Evolutionary conservation across 139 green algal species (phyloP).

Genomic region (Picochlorum sp.): DNA sequence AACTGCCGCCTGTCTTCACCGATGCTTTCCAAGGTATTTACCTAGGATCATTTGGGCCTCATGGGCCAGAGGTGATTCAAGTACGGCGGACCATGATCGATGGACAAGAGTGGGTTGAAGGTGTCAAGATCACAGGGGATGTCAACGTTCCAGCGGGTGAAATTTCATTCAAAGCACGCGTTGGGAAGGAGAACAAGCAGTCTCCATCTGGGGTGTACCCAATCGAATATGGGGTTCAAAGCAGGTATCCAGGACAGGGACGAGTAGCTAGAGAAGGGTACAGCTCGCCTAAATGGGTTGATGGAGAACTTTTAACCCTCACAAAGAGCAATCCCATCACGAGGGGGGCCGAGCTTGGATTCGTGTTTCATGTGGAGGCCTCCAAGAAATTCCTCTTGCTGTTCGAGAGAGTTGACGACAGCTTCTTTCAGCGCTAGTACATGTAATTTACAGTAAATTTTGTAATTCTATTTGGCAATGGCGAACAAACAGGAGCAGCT

Average conservation of each 20-base stretch:
- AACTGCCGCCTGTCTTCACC: conserved; percentile 18
- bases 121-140: conserved; percentile 84
- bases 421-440: not conserved
- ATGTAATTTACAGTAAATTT: not conserved
- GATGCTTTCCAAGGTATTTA: conserved; percentile 67
- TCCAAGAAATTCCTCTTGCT: conserved; percentile 21
- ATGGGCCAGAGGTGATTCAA: conserved; percentile 80
- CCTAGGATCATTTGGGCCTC: conserved; percentile 77
- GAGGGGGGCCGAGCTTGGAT: conserved; percentile 68
- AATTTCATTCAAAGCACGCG: conserved; percentile 67
- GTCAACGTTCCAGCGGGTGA: conserved; percentile 74
- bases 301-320: conserved; percentile 86
- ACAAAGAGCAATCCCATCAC: conserved; percentile 26
- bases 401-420: not conserved
- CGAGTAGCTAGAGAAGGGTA: conserved; percentile 53
- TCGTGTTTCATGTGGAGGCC: conserved; percentile 57
- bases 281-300: conserved; percentile 56
- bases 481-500: too few species aligned
- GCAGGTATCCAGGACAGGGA: conserved; percentile 73
- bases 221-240: conserved; percentile 69
- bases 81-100: conserved; percentile 37
- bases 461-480: too few species aligned
- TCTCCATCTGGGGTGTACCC: conserved; percentile 55
- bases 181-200: conserved; percentile 30
- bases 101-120: conserved; percentile 61